phyloP scores from a whole-genome alignment of 805 yeast genomes.

The Yarrowia sp. region DNA sequence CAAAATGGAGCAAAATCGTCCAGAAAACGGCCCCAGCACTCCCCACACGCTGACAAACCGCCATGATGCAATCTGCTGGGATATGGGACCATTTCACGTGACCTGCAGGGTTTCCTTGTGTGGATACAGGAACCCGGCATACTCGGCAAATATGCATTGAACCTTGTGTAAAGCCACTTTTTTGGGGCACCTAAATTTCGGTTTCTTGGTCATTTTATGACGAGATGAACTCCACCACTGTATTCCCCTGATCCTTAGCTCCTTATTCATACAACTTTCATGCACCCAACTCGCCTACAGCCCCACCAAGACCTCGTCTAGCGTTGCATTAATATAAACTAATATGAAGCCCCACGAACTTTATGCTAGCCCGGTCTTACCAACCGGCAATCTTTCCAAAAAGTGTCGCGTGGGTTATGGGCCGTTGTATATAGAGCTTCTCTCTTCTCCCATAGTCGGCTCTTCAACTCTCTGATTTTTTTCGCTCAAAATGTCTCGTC shows the following conservation, averaged over 20 bases:
- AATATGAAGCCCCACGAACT: conserved; percentile 13
- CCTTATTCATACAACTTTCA: neutral
- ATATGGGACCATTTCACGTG: conserved; percentile 36
- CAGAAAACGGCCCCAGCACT: neutral
- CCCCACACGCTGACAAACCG: neutral
- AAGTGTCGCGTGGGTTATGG: conserved; percentile 5
- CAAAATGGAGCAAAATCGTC: neutral
- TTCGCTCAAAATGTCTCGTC: conserved; percentile 5
- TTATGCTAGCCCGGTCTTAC: conserved; percentile 6
- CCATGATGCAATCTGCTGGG: conserved; percentile 26
- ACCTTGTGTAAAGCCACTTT: conserved; percentile 2
- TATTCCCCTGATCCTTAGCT: too few species aligned
- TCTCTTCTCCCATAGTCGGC: too few species aligned
- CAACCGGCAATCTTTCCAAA: conserved; percentile 3
- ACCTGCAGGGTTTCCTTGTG: conserved; percentile 23
- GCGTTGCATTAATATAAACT: neutral
- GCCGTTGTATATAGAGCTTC: neutral
- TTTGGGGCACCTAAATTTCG: too few species aligned
- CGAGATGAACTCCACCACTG: too few species aligned
- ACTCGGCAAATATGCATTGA: conserved; percentile 8
- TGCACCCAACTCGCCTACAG: neutral
- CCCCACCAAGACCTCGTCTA: neutral
- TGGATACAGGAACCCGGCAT: conserved; percentile 1
- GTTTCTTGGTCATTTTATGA: too few species aligned
- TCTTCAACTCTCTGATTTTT: neutral